Evolutionary conservation across 768 basidiomycete species (phyloP).

Genomic region (Fibroporia radiculosa): DNA sequence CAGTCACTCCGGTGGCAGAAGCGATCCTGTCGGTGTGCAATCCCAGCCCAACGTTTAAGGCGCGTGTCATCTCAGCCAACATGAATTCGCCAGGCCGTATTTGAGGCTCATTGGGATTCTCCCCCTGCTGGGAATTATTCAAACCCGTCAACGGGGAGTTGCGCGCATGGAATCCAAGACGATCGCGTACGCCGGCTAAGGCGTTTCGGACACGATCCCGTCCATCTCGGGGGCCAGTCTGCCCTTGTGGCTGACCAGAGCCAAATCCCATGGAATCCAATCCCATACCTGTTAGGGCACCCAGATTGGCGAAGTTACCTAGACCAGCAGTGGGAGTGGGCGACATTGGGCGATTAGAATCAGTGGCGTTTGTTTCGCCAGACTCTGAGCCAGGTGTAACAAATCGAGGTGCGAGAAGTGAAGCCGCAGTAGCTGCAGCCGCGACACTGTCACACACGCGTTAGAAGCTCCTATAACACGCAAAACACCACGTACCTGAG

Average conservation of each 20-base stretch:
- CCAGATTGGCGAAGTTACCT: constrained; percentile 21
- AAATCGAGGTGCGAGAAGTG: constrained; percentile 55
- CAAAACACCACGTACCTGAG: constrained; percentile 47
- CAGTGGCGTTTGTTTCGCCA: not conserved
- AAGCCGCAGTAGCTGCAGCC: constrained; percentile 87
- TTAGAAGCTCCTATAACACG: constrained; percentile 5
- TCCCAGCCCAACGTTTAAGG: constrained; percentile 63
- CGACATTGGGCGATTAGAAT: constrained; percentile 25
- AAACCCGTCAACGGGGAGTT: not conserved
- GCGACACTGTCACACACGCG: constrained; percentile 44
- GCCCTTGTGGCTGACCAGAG: not conserved
- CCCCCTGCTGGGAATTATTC: not conserved
- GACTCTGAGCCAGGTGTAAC: constrained; percentile 19
- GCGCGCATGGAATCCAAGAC: constrained; percentile 41
- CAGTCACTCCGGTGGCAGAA: not conserved
- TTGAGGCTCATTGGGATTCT: constrained; percentile 16
- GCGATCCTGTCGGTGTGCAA: constrained; percentile 12
- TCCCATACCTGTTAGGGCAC: constrained; percentile 17
- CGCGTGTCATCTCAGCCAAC: constrained; percentile 76
- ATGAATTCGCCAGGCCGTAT: constrained; percentile 57
- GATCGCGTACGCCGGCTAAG: constrained; percentile 63
- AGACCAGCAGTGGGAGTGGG: constrained; percentile 34
- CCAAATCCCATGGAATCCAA: constrained; percentile 9
- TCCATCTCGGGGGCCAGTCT: constrained; percentile 12
- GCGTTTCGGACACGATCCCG: constrained; percentile 48